phyloP scores from a whole-genome alignment of 495 filamentous ascomycete species.

The Lasiosphaeria hispida region DNA sequence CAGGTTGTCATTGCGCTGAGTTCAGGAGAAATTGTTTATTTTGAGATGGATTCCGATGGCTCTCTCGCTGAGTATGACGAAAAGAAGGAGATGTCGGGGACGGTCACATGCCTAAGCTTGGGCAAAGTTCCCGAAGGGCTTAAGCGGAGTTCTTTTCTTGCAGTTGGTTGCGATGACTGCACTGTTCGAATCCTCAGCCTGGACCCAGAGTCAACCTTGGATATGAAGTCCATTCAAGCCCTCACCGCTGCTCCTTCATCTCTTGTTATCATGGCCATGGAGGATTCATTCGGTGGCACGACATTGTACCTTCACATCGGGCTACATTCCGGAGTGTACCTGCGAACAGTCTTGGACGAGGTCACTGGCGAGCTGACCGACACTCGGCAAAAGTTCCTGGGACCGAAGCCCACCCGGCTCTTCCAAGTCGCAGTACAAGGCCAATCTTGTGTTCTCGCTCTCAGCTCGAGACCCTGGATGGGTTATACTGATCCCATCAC shows the following conservation, averaged over 20 bases:
- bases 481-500: constrained; percentile 84
- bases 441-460: constrained; percentile 80
- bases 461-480: constrained; percentile 89
- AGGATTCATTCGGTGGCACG: constrained; percentile 73
- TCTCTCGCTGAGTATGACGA: constrained; percentile 92
- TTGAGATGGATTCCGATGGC: constrained; percentile 92
- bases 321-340: constrained; percentile 89
- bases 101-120: constrained; percentile 86
- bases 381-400: constrained; percentile 89
- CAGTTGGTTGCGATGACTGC: constrained; percentile 94
- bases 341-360: constrained; percentile 90
- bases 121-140: constrained; percentile 92
- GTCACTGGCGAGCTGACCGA: constrained; percentile 91
- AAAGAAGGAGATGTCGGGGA: constrained; percentile 92
- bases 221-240: constrained; percentile 90
- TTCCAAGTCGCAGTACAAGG: constrained; percentile 83
- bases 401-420: constrained; percentile 80
- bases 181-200: constrained; percentile 90
- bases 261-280: constrained; percentile 91
- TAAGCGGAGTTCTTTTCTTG: constrained; percentile 80
- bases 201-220: constrained; percentile 83
- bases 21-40: constrained; percentile 95
- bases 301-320: constrained; percentile 94
- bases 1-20: constrained; percentile 93
- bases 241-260: constrained; percentile 85